phyloP scores from a whole-genome alignment of 441 rosid genomes.

The Adansonia madagascariensis region DNA sequence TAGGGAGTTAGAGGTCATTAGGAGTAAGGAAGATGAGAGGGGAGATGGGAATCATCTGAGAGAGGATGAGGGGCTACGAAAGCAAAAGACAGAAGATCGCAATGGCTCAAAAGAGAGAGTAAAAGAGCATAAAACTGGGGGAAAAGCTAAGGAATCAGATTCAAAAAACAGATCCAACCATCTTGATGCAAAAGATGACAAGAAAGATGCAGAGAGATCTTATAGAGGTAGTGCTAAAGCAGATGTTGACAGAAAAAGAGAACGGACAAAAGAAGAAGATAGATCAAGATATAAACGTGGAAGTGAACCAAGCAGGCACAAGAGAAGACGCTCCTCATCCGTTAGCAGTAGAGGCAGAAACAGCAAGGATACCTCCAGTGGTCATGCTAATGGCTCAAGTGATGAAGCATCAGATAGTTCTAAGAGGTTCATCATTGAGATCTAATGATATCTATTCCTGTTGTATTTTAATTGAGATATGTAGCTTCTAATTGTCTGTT shows the following conservation, averaged over 20 bases:
- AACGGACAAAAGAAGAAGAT: slow-evolving; percentile 63
- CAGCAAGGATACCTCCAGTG: slow-evolving; percentile 47
- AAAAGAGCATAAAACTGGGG: slow-evolving; percentile 53
- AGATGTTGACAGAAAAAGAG: slow-evolving; percentile 58
- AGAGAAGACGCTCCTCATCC: slow-evolving; percentile 72
- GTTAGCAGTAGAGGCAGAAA: slow-evolving; percentile 54
- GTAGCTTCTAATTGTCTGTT: slow-evolving; percentile 30
- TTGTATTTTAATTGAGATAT: slow-evolving; percentile 19
- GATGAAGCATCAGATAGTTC: slow-evolving; percentile 79
- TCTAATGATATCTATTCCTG: slow-evolving; percentile 22
- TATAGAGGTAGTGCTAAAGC: slow-evolving; percentile 57
- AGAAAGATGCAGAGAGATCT: slow-evolving; percentile 55
- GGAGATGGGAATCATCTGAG: slow-evolving; percentile 47
- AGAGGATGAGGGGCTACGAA: slow-evolving; percentile 54
- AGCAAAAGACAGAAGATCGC: slow-evolving; percentile 54
- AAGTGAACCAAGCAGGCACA: slow-evolving; percentile 64
- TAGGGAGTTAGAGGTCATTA: slow-evolving; percentile 41
- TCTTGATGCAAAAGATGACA: slow-evolving; percentile 54
- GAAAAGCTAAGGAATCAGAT: slow-evolving; percentile 56
- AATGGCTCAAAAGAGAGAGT: slow-evolving; percentile 54
- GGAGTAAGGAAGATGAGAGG: slow-evolving; percentile 47
- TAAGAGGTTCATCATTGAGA: slow-evolving; percentile 54
- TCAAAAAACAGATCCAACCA: slow-evolving; percentile 50
- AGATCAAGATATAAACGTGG: slow-evolving; percentile 51
- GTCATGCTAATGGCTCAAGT: slow-evolving; percentile 48